phyloP scores from a whole-genome alignment of 176 grass and related monocot species.

The Calamus simplicifolius region DNA sequence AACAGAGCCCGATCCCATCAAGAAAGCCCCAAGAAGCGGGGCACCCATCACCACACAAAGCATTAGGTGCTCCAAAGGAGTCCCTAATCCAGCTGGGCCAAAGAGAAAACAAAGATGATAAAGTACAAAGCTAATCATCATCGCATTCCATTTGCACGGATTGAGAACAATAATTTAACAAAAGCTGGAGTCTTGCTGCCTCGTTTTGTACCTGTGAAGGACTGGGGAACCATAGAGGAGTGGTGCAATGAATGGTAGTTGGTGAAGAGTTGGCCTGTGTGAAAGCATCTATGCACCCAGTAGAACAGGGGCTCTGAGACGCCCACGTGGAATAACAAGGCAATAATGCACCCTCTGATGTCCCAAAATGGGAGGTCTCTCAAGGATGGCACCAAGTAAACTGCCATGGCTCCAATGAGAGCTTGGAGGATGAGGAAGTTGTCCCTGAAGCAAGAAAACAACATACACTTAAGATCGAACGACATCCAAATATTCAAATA shows the following conservation, averaged over 20 bases:
- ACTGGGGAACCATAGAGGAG: conserved; percentile 1
- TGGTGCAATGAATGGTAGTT: conserved; percentile 11
- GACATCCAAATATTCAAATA: neutral
- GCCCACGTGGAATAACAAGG: neutral
- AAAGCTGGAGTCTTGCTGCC: neutral
- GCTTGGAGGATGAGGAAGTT: conserved; percentile 73
- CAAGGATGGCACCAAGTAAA: conserved; percentile 24
- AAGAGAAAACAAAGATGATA: neutral
- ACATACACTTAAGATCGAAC: neutral
- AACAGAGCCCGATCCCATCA: conserved; percentile 49
- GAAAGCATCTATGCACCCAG: conserved; percentile 26
- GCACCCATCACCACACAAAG: conserved; percentile 47
- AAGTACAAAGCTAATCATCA: too few relatives aligned
- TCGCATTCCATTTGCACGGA: too few relatives aligned
- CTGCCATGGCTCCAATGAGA: conserved; percentile 36
- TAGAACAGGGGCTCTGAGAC: conserved; percentile 11
- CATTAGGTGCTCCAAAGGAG: conserved; percentile 73
- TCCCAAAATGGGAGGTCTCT: conserved; percentile 6
- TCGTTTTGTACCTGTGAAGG: conserved; percentile 1
- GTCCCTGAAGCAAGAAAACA: conserved; percentile 40
- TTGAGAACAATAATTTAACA: too few relatives aligned
- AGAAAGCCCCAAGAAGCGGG: conserved; percentile 51
- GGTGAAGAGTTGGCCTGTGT: conserved; percentile 28
- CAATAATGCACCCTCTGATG: neutral
- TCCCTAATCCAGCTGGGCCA: conserved; percentile 49